phyloP scores from a whole-genome alignment of 495 filamentous ascomycete species.

The Aspergillus indologenus region DNA sequence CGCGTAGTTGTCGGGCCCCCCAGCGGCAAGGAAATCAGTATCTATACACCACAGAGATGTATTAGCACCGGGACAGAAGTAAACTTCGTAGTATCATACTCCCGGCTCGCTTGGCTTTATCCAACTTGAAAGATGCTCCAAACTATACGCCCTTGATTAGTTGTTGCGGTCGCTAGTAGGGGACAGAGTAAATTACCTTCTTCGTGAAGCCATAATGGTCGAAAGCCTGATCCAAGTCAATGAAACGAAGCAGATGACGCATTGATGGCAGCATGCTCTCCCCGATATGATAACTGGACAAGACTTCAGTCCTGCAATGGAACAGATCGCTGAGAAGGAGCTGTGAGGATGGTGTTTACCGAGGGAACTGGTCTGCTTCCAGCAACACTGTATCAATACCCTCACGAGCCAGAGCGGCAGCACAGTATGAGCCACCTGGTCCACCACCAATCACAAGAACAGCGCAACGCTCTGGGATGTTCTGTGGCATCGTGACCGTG shows the following conservation, averaged over 20 bases:
- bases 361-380: constrained; percentile 21
- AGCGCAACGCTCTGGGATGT: constrained; percentile 13
- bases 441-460: constrained; percentile 49
- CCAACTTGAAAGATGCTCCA: constrained; percentile 10
- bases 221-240: constrained; percentile 44
- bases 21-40: constrained; percentile 48
- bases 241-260: constrained; percentile 46
- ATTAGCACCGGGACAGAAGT: not conserved
- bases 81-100: constrained; percentile 11
- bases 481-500: not conserved
- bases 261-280: constrained; percentile 52
- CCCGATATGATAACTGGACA: constrained; percentile 11
- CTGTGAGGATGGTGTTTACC: not conserved
- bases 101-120: constrained; percentile 14
- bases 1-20: constrained; percentile 39
- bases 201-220: constrained; percentile 40
- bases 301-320: not conserved
- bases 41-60: constrained; percentile 15
- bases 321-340: not conserved
- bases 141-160: not conserved
- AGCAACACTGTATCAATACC: constrained; percentile 36
- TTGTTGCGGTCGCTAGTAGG: not conserved
- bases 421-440: constrained; percentile 45
- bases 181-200: constrained; percentile 31
- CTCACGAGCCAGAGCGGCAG: constrained; percentile 43